Evolutionary conservation across 768 basidiomycete species (phyloP), one percentile per base, ranked within the genome.

Genomic region (Clitopilus hobsonii): DNA sequence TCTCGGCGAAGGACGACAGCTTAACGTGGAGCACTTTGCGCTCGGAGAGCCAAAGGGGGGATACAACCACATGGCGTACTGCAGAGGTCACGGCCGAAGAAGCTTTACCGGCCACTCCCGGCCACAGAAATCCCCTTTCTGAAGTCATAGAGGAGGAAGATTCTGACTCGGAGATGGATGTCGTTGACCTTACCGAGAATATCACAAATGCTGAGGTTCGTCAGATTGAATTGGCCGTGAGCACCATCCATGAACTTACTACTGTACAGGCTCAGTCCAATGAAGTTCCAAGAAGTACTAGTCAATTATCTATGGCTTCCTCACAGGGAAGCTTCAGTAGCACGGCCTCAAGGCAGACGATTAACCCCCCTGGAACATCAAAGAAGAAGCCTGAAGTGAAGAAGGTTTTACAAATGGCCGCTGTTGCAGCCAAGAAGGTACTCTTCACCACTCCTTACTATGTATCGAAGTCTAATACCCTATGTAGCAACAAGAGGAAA

Each of bases 381-480:
- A 92, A 89, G 74, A 92, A 67, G 38, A 88, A 88, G 61, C 75
- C 83, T 6, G 88, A 91, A 63, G 82, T 91, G 38, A 94, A 92
- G 74, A 90, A 86, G 53, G 75, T 76, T 49, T 66, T 94, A 26
- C 89, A 91, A 63, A 78, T 86, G 57, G 92, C 94, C 14, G 89
- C 91, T 0, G 81, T 81, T 16, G 90, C 84, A 2, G 92, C 91
- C 2, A 95, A 92, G 75, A 96, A 88, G 86, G 94, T 94, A 16
- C 54, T 60, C 49, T 3, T 53, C 25, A 30, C 20, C 1, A 23
- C 47, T 28, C 25, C 47, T 57, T 22, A 53, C 23, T 16, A 27
- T 10, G 27, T 45, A 5, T 45, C 36, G 29, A 55, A 22, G 48
- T 56, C 38, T 18, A 26, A 23, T 54, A 59, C 32, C 60, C 56